A percentile compares a stretch with the other conserved stretches of the same genome.
Evolutionary conservation across 2,329 filamentous ascomycete genomes (phyloP).

Genomic region (Cladosporium cucumerinum): DNA sequence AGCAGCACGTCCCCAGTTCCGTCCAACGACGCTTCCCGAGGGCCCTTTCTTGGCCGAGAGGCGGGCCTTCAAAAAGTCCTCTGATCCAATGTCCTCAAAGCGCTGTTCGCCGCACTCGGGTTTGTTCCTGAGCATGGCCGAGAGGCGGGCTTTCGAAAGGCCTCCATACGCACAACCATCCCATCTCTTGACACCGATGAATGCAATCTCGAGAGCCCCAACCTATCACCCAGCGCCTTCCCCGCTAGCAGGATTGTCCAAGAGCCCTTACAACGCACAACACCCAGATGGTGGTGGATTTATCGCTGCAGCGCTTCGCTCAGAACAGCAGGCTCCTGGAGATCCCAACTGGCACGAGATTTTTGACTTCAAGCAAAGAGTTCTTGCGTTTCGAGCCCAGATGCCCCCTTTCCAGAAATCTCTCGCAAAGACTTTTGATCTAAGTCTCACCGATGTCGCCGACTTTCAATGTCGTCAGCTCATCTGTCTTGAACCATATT

Average conservation of each 20-base stretch:
- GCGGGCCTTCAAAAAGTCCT: background rate
- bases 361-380: too few relatives aligned
- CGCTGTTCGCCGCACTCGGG: too few relatives aligned
- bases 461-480: background rate
- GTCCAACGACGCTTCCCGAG: background rate
- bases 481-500: background rate
- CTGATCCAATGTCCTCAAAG: too few relatives aligned
- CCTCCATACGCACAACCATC: too few relatives aligned
- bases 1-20: background rate
- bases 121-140: too few relatives aligned
- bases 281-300: background rate
- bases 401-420: too few relatives aligned
- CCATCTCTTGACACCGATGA: too few relatives aligned
- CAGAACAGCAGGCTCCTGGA: background rate
- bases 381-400: too few relatives aligned
- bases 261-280: background rate
- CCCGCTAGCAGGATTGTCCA: too few relatives aligned
- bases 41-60: background rate
- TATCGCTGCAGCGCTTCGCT: background rate
- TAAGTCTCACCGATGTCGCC: background rate
- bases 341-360: background rate
- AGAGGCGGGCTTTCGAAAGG: too few relatives aligned
- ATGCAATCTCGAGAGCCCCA: too few relatives aligned
- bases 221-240: too few relatives aligned
- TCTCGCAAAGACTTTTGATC: background rate